Evolutionary conservation across 306 rosid genomes (phyloP).

Genomic region (Bauhinia variegata): DNA sequence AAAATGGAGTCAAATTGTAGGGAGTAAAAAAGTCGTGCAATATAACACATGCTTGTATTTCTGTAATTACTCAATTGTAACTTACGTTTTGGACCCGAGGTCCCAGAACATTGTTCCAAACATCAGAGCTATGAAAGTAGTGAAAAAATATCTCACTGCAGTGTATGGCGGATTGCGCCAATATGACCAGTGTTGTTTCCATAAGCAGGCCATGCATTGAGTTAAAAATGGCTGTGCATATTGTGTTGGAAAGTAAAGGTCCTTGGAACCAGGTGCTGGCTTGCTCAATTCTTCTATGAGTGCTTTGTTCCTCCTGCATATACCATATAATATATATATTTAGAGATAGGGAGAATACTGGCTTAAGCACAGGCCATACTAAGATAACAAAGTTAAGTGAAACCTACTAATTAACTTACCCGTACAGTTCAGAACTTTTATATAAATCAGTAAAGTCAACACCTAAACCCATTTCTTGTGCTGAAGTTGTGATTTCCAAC

Average conservation of each 20-base stretch:
- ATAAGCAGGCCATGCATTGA: constrained; percentile 64
- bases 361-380: not conserved
- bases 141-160: constrained; percentile 53
- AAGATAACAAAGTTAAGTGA: constrained; percentile 4
- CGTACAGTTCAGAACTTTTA: constrained; percentile 53
- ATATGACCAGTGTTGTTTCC: constrained; percentile 76
- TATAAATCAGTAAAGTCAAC: constrained; percentile 64
- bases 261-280: constrained; percentile 58
- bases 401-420: constrained; percentile 32
- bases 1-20: not conserved
- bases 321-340: not conserved
- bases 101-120: constrained; percentile 78
- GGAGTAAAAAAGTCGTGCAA: not conserved
- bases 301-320: constrained; percentile 63
- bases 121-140: constrained; percentile 54
- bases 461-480: constrained; percentile 55
- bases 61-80: not conserved
- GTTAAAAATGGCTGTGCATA: constrained; percentile 52
- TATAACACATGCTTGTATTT: not conserved
- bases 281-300: constrained; percentile 55
- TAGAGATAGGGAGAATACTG: too few relatives aligned
- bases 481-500: constrained; percentile 63
- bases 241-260: constrained; percentile 54
- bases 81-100: constrained; percentile 73
- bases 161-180: constrained; percentile 74